Evolutionary conservation across 1,139 yeast species (phyloP), one percentile per base, ranked within the genome.

Genomic region (Debaryomycetaceae sp.): DNA sequence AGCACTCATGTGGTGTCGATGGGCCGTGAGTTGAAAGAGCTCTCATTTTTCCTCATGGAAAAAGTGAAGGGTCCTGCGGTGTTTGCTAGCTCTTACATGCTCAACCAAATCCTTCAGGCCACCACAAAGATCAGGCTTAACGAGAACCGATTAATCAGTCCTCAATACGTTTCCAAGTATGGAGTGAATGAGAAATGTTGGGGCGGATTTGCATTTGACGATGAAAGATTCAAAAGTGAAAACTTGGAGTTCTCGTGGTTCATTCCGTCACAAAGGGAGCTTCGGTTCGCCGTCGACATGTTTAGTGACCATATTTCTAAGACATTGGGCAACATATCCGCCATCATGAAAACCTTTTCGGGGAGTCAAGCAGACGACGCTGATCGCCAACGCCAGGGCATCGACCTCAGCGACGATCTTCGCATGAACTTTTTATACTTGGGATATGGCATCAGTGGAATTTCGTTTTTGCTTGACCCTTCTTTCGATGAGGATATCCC

Each of bases 391-490:
- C 5, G 27, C 16, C 17, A 19, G 21, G 9, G 9, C 2, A 39
- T 60, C 18, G 46, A 49, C 12, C 37, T 58, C 3, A 46, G 65
- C 3, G 84, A 79, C 43, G 73, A 65, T 13, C 51, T 83, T 16
- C 64, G 76, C 21, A 73, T 73, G 44, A 70, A 72, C 42, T 58
- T 83, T 41, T 56, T 78, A 28, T 74, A 71, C 35, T 51, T 83
- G 34, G 69, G 84, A 1, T 77, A 79, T 34, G 61, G 78, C 0
- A 48, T 83, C 2, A 78, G 94, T 32, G 96, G 96, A 16, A 65
- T 78, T n/a, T 72, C 95, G 15, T 66, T 74, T 32, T 57, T 89
- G 29, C 74, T 85, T 44, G 96, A 88, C 49, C 89, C 95, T 0
- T 63, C 68, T 0, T 68, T 65, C 36, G 68, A 65, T 30, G 72